Conservation (phyloP, 768 basidiomycete genomes). For the Dentipellis fragilis region DNA sequence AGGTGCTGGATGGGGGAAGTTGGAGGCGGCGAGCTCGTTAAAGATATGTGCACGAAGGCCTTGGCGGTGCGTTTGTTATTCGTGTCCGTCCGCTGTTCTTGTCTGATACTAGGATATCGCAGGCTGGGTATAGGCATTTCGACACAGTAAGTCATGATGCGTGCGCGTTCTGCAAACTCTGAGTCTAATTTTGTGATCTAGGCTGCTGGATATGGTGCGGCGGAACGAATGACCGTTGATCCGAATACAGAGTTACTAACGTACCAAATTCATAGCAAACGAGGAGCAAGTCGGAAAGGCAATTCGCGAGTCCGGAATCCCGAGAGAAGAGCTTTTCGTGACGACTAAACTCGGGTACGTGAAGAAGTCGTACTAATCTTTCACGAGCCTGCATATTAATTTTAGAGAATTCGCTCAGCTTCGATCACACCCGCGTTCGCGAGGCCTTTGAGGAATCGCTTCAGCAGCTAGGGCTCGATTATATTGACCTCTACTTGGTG, state of each 20-base stretch:
- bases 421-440: slow-evolving; percentile 19
- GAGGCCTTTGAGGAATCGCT: slow-evolving; percentile 23
- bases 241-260: neutral
- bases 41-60: neutral
- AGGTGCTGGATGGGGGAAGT: neutral
- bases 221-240: no score
- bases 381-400: neutral
- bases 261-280: slow-evolving; percentile 20
- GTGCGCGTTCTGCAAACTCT: no score
- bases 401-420: neutral
- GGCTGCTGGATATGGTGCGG: slow-evolving; percentile 1
- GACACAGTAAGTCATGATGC: neutral
- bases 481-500: slow-evolving; percentile 30
- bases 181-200: neutral
- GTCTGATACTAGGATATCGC: neutral
- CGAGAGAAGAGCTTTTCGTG: slow-evolving; percentile 35
- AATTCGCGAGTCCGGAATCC: slow-evolving; percentile 33
- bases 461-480: slow-evolving; percentile 21
- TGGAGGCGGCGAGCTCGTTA: neutral
- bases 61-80: neutral
- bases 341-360: slow-evolving; percentile 39
- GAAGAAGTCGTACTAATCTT: neutral
- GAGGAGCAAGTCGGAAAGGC: slow-evolving; percentile 37
- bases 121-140: neutral
- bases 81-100: neutral